Conservation (phyloP, 1,139 yeast genomes). For the Saccharomyces hybrid region DNA sequence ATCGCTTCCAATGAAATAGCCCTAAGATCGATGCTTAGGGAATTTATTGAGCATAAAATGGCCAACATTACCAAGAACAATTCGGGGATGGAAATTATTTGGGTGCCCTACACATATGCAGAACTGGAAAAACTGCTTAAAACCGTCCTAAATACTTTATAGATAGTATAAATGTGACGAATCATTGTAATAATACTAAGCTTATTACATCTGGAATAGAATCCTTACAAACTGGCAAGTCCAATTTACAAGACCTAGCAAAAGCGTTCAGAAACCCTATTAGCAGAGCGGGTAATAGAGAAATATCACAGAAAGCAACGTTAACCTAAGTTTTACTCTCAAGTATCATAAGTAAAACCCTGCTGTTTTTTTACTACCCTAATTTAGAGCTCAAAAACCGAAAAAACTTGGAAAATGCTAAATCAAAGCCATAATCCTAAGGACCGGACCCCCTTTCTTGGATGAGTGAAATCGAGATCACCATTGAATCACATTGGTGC, state of each 20-base stretch:
- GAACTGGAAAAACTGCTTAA: constrained; percentile 60
- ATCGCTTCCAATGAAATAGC: constrained; percentile 79
- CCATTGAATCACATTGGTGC: background rate
- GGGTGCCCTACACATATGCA: constrained; percentile 67
- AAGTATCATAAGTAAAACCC: too few relatives aligned
- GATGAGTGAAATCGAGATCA: background rate
- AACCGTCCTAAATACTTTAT: constrained; percentile 32
- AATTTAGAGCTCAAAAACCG: background rate
- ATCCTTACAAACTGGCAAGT: too few relatives aligned
- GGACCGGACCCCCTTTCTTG: background rate
- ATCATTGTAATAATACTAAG: background rate
- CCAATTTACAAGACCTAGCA: too few relatives aligned
- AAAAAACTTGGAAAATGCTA: background rate
- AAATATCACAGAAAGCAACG: too few relatives aligned
- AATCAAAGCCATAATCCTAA: background rate
- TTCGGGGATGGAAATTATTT: constrained; percentile 66
- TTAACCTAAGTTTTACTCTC: background rate
- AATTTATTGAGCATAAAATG: constrained; percentile 91
- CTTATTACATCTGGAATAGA: background rate
- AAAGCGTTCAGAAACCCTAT: too few relatives aligned
- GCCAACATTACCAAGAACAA: constrained; percentile 56
- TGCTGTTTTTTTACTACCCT: too few relatives aligned
- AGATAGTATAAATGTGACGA: background rate
- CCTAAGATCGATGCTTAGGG: constrained; percentile 74
- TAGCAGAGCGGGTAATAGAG: too few relatives aligned